A percentile compares a stretch with the other conserved stretches of the same genome.
These are phyloP conservation scores for Coriaria nepalensis DNA, from an alignment of 306 rosid genomes.

Conservation along the genomic window DNA sequence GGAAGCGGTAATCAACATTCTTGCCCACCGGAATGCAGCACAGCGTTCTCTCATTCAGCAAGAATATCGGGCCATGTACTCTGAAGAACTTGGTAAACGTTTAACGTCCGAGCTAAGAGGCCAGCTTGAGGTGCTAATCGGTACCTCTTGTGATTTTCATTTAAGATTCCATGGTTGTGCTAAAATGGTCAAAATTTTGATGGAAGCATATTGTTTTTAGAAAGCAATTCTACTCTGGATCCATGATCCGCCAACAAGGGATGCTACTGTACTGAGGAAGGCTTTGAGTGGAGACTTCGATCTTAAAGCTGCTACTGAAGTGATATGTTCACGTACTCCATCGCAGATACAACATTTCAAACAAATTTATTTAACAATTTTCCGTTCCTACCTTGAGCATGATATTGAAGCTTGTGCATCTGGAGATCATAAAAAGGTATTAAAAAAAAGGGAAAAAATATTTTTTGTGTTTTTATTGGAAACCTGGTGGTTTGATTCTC, in stretches of 20 bases:
- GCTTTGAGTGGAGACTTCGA: constrained; percentile 20
- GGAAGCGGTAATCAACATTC: constrained; percentile 47
- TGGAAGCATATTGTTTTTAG: constrained; percentile 12
- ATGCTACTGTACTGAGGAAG: constrained; percentile 37
- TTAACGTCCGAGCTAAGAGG: constrained; percentile 57
- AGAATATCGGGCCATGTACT: constrained; percentile 44
- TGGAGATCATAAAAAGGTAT: constrained; percentile 59
- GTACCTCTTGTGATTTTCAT: not conserved
- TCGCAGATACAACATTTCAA: constrained; percentile 61
- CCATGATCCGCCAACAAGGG: constrained; percentile 67
- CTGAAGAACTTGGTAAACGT: constrained; percentile 53
- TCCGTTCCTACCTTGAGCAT: constrained; percentile 32
- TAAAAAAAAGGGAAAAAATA: constrained; percentile 1
- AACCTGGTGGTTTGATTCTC: not conserved
- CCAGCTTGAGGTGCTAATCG: constrained; percentile 39
- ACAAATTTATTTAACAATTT: constrained; percentile 43
- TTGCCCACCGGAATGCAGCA: constrained; percentile 56
- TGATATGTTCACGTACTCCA: constrained; percentile 62
- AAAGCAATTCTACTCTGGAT: constrained; percentile 66
- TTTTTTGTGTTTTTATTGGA: not conserved
- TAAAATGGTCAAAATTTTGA: no score
- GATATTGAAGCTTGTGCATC: constrained; percentile 42
- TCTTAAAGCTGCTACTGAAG: constrained; percentile 61
- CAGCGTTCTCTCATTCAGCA: constrained; percentile 60
- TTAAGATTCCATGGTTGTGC: not conserved